A percentile compares a stretch with the other conserved stretches of the same genome.
These are phyloP conservation scores for Fusarium dlaminii DNA, from an alignment of 2,329 filamentous ascomycete species.

Conservation along the genomic window DNA sequence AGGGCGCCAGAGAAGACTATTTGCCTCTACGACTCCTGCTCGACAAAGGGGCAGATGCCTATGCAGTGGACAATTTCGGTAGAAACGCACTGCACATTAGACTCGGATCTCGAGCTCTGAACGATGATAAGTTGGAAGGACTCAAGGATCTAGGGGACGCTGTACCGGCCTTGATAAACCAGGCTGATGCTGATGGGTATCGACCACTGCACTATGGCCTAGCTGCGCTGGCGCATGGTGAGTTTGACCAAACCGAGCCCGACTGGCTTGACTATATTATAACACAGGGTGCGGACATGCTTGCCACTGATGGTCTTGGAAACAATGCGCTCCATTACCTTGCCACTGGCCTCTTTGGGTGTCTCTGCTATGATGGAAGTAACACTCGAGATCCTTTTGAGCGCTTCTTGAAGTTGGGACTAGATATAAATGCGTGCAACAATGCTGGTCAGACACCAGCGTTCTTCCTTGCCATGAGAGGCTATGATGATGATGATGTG, in stretches of 20 bases:
- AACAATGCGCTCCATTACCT: slow-evolving; percentile 28
- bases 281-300: slow-evolving; percentile 13
- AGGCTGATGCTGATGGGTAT: slow-evolving; percentile 23
- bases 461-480: slow-evolving; percentile 4
- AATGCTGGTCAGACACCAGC: slow-evolving; percentile 15
- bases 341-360: background rate
- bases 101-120: background rate
- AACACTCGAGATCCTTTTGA: background rate
- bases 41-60: slow-evolving; percentile 20
- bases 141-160: slow-evolving; percentile 1
- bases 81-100: slow-evolving; percentile 27
- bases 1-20: too few relatives aligned
- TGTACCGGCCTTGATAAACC: slow-evolving; percentile 11
- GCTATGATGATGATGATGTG: too few relatives aligned
- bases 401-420: slow-evolving; percentile 2
- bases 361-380: background rate
- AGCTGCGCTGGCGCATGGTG: background rate
- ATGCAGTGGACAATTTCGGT: slow-evolving; percentile 6
- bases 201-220: slow-evolving; percentile 29
- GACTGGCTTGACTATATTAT: slow-evolving; percentile 19
- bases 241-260: background rate
- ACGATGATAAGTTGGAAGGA: background rate
- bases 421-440: slow-evolving; percentile 29
- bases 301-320: slow-evolving; percentile 1
- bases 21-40: slow-evolving; percentile 4